Conservation (phyloP, 1,284 basidiomycete species). For the Ustilago trichophora region DNA sequence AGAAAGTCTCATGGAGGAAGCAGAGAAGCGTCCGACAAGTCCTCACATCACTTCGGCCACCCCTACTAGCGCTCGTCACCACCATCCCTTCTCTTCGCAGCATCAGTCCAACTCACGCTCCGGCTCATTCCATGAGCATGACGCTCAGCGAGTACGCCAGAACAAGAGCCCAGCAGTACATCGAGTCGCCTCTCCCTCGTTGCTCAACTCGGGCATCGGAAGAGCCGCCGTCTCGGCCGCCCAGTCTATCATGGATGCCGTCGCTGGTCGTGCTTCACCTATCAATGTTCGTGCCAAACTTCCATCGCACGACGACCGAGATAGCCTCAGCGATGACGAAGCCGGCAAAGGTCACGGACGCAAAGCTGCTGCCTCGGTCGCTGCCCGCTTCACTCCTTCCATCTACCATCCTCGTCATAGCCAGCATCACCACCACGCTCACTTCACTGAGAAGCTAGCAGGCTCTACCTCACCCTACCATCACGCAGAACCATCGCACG, state of each 20-base stretch:
- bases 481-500: conserved; percentile 13
- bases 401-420: conserved; percentile 17
- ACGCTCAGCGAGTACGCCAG: conserved; percentile 11
- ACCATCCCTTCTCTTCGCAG: conserved; percentile 14
- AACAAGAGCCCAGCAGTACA: conserved; percentile 14
- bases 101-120: conserved; percentile 15
- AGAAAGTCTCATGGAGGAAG: conserved; percentile 33
- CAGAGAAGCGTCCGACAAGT: conserved; percentile 49
- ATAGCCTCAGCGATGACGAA: conserved; percentile 52
- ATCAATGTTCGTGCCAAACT: conserved; percentile 15
- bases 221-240: conserved; percentile 51
- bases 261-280: conserved; percentile 52
- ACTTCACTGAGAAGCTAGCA: conserved; percentile 8
- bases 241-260: conserved; percentile 54
- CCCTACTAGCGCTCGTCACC: conserved; percentile 41
- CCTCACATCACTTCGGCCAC: conserved; percentile 53
- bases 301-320: conserved; percentile 10
- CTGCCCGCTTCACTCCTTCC: conserved; percentile 47
- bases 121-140: conserved; percentile 28
- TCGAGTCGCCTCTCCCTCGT: conserved; percentile 33
- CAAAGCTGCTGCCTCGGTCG: conserved; percentile 24
- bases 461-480: conserved; percentile 6
- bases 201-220: conserved; percentile 43
- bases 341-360: conserved; percentile 54
- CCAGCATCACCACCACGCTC: conserved; percentile 12